Base-by-base conservation (phyloP, 1,284 basidiomycete genomes). In the Marasmius tenuissimus region DNA sequence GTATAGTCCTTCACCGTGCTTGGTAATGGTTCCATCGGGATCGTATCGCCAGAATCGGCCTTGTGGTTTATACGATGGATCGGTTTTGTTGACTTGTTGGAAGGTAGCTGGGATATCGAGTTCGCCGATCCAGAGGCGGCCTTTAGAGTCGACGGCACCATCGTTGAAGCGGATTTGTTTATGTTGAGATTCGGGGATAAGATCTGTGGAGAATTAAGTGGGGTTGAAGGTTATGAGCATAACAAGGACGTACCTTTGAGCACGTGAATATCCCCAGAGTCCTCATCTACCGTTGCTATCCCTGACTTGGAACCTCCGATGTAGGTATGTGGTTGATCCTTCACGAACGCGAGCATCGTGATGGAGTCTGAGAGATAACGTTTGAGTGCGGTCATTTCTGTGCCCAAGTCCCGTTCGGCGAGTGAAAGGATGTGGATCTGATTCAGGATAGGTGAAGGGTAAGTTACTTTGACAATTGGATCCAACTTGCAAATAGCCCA, bases 11-110 rank as follows among this genome's bases (percentile, higher is more conserved):
- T 42, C 20, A 11, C 49, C 57, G 27, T 58, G 57, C 16, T n/a
- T 42, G 45, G 45, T 50, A 20, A 45, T 45, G 14, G 57, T 47
- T 10, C 57, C 57, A 16, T 58, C 57, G 7, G 57, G 57, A 20
- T 58, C 57, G 45, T 50, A 58, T 22, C 57, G 57, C 34, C 34
- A 58, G 39, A 58, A 45, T n/a, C 20, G 34, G 14, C 57, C 57
- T 34, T 33, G 34, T 18, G 57, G 57, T 4, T 18, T 33, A 35
- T 16, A 42, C 14, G 57, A 27, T 4, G 18, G 42, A n/a, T 20
- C 34, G 3, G 38, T 22, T 27, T 22, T 33, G 20, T 20, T 48
- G 22, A 33, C 57, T 16, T 42, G 57, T 9, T 45, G 27, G 18
- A 27, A 27, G 4, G 27, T 27, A 27, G 27, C 27, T 27, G 48